A percentile compares a stretch with the other conserved stretches of the same genome.
These are phyloP conservation scores for Geosmithia putterillii DNA, from an alignment of 2,329 filamentous ascomycete genomes.

Conservation along the genomic window DNA sequence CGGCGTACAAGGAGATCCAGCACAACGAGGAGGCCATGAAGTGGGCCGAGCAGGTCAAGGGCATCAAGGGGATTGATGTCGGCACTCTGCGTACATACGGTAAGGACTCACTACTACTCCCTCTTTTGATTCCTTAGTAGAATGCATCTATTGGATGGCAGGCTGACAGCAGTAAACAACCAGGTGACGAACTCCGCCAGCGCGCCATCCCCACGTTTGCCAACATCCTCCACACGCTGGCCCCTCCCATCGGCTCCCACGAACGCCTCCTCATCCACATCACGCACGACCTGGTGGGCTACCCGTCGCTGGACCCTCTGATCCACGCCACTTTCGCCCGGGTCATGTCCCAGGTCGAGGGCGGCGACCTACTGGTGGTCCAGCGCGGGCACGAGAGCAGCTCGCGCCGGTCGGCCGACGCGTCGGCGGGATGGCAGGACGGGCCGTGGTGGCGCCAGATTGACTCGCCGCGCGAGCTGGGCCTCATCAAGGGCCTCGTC, in stretches of 20 bases:
- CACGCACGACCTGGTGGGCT: slow-evolving; percentile 88
- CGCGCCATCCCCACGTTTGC: slow-evolving; percentile 90
- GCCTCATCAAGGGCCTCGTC: slow-evolving; percentile 64
- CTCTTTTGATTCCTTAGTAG: background rate
- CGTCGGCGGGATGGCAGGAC: slow-evolving; percentile 67
- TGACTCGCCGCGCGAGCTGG: slow-evolving; percentile 60
- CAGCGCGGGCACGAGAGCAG: slow-evolving; percentile 84
- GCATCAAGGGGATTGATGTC: slow-evolving; percentile 50
- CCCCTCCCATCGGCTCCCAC: slow-evolving; percentile 91
- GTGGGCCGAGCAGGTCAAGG: slow-evolving; percentile 88
- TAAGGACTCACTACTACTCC: slow-evolving; percentile 7
- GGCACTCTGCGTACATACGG: slow-evolving; percentile 49
- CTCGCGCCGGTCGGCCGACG: slow-evolving; percentile 49
- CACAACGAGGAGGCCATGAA: slow-evolving; percentile 93
- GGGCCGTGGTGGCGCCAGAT: slow-evolving; percentile 90
- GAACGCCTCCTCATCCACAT: slow-evolving; percentile 96
- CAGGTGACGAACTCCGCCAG: slow-evolving; percentile 76
- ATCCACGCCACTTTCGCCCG: slow-evolving; percentile 86
- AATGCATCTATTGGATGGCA: too few relatives aligned
- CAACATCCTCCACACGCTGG: slow-evolving; percentile 86
- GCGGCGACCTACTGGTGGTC: slow-evolving; percentile 85
- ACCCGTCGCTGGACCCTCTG: slow-evolving; percentile 85
- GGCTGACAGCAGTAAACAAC: background rate
- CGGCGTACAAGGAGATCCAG: slow-evolving; percentile 86
- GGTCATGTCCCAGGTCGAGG: slow-evolving; percentile 98